A percentile compares a stretch with the other conserved stretches of the same genome.
phyloP scores from a whole-genome alignment of 306 rosid genomes.

The Sindora glabra region DNA sequence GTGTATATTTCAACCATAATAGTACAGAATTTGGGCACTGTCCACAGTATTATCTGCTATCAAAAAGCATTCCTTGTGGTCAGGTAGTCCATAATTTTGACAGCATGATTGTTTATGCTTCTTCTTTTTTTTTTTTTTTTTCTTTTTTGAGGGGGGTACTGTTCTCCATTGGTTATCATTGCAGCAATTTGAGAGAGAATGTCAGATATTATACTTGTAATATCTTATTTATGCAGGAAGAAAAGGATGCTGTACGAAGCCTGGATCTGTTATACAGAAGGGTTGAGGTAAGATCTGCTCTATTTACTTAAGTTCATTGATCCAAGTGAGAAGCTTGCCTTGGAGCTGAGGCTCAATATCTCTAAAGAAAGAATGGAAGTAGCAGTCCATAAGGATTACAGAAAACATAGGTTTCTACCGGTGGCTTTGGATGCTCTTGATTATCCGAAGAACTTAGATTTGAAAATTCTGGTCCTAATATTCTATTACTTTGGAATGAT shows the following conservation, averaged over 20 bases:
- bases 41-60: background rate
- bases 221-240: slow-evolving; percentile 53
- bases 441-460: background rate
- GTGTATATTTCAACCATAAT: background rate
- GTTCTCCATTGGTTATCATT: slow-evolving; percentile 8
- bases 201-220: background rate
- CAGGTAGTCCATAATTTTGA: background rate
- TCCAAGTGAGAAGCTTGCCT: background rate
- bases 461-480: background rate
- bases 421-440: background rate
- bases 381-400: background rate
- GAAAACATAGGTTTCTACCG: background rate
- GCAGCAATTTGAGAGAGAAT: slow-evolving; percentile 9
- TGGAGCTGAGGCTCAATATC: background rate
- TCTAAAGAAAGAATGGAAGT: background rate
- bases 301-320: background rate
- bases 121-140: background rate
- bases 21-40: too few relatives aligned
- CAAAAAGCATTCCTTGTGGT: background rate
- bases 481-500: too few relatives aligned
- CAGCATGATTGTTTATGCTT: background rate
- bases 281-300: slow-evolving; percentile 60
- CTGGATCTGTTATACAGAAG: slow-evolving; percentile 86
- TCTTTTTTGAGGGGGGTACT: background rate
- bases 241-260: slow-evolving; percentile 87